These are phyloP conservation scores for Ballota nigra DNA, from an alignment of 257 asterid genomes.

Conservation along the genomic window DNA sequence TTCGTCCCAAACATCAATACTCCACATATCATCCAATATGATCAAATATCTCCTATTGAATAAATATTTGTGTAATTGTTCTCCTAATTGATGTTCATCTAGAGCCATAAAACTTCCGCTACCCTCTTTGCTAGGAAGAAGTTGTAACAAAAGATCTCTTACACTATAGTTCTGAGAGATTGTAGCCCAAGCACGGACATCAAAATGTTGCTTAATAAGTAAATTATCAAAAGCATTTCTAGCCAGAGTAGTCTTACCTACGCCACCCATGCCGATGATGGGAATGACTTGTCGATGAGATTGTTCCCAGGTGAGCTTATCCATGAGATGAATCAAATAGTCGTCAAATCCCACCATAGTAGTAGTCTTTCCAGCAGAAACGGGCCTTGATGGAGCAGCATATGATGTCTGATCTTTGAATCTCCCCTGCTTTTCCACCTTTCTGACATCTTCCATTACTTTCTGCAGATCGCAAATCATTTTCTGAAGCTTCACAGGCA, in stretches of 20 bases:
- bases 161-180: no score
- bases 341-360: not conserved
- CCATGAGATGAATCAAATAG: not conserved
- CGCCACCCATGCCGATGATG: not conserved
- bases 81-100: no score
- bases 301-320: not conserved
- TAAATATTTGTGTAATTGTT: no score
- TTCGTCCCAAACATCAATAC: no score
- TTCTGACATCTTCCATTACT: not conserved
- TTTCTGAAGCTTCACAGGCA: not conserved
- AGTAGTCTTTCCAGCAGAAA: not conserved
- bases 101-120: no score
- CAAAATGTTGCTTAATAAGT: no score
- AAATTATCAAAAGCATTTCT: not conserved
- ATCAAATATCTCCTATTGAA: no score
- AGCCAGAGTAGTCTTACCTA: slow-evolving; percentile 9
- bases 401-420: not conserved
- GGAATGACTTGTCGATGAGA: not conserved
- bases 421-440: not conserved
- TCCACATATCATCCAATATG: no score
- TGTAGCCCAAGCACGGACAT: no score
- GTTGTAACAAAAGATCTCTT: no score
- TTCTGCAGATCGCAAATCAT: not conserved
- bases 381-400: not conserved
- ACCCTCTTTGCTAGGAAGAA: no score